phyloP scores from a whole-genome alignment of 225 moss, liverwort and hornwort genomes.

The Straminergon stramineum region DNA sequence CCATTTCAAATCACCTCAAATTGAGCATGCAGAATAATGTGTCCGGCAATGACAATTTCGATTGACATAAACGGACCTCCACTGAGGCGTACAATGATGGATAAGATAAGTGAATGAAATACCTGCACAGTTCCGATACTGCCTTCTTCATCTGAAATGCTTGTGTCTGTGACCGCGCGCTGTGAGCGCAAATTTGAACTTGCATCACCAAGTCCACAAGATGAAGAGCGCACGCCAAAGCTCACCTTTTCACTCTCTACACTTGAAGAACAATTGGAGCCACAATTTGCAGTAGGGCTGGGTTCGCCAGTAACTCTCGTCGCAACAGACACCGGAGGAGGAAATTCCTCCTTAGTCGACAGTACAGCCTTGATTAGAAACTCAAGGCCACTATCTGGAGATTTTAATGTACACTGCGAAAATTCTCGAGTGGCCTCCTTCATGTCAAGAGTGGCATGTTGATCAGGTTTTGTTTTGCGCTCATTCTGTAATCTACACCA shows the following conservation, averaged over 20 bases:
- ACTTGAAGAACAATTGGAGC: constrained; percentile 38
- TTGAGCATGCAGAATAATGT: neutral
- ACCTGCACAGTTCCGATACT: constrained; percentile 37
- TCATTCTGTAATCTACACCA: constrained; percentile 25
- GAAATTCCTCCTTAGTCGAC: constrained; percentile 11
- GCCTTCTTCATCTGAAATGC: constrained; percentile 37
- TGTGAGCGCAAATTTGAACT: constrained; percentile 24
- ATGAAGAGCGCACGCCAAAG: constrained; percentile 14
- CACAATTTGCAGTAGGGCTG: constrained; percentile 25
- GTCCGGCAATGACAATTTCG: neutral
- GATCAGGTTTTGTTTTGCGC: neutral
- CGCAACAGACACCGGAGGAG: neutral
- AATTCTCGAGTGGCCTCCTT: constrained; percentile 21
- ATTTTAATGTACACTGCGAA: constrained; percentile 31
- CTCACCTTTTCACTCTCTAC: constrained; percentile 36
- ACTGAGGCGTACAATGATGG: neutral
- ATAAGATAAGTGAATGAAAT: neutral
- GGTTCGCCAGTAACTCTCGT: neutral
- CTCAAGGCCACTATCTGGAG: constrained; percentile 28
- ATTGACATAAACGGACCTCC: neutral
- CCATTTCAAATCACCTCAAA: neutral
- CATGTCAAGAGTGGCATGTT: constrained; percentile 5
- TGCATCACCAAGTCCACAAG: constrained; percentile 26
- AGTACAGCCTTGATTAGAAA: constrained; percentile 29
- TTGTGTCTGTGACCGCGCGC: constrained; percentile 19